These are phyloP conservation scores for Fusarium anthophilum DNA, from an alignment of 2,329 filamentous ascomycete genomes.

Conservation along the genomic window DNA sequence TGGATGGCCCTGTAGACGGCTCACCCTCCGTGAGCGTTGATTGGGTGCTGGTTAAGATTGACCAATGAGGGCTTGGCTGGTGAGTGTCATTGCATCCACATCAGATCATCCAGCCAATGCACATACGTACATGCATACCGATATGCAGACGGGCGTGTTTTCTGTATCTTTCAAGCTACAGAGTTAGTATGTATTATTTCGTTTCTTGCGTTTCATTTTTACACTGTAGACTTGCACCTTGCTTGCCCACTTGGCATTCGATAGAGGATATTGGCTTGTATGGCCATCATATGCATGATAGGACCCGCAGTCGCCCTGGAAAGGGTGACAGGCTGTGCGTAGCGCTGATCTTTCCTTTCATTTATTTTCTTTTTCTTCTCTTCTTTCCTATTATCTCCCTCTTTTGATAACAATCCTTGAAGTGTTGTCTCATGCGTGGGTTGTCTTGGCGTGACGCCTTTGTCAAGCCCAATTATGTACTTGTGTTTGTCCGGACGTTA, in stretches of 20 bases:
- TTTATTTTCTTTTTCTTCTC: accelerated
- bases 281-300: neutral
- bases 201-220: accelerated
- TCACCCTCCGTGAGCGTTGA: neutral
- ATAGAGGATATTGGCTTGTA: neutral
- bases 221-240: neutral
- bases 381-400: neutral
- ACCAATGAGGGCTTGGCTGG: neutral
- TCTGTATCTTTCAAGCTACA: neutral
- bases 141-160: neutral
- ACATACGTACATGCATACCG: neutral
- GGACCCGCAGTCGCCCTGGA: neutral
- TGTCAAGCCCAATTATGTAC: too few species aligned
- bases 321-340: accelerated
- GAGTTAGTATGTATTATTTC: neutral
- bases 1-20: neutral
- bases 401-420: too few species aligned
- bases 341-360: neutral
- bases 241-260: neutral
- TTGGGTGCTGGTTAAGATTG: accelerated
- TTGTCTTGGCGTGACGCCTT: neutral
- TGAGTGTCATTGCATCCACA: neutral
- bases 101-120: too few species aligned
- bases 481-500: neutral
- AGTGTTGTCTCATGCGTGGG: neutral